Conservation (phyloP, 495 filamentous ascomycete species). For the Trichoderma orchidacearum region DNA sequence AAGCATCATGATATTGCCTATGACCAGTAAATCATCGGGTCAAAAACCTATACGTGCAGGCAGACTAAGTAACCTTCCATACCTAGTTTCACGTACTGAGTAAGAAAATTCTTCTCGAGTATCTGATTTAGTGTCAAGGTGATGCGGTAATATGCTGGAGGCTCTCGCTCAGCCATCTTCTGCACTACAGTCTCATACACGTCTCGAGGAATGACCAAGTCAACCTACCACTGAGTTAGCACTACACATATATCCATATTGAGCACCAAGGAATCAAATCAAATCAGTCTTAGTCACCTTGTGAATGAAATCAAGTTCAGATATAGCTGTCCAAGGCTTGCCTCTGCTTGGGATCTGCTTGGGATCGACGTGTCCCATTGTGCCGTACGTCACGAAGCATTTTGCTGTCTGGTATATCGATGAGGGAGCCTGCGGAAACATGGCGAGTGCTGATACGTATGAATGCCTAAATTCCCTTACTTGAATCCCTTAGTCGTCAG, state of each 20-base stretch:
- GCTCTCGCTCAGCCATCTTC: constrained; percentile 30
- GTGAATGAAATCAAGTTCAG: neutral
- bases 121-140: constrained; percentile 61
- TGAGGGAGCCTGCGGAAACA: neutral
- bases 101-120: constrained; percentile 70
- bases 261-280: too few species aligned
- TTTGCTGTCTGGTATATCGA: constrained; percentile 50
- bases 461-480: too few species aligned
- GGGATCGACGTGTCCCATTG: constrained; percentile 51
- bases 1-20: constrained; percentile 82
- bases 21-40: neutral
- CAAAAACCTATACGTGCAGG: too few species aligned
- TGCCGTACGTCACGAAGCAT: constrained; percentile 56
- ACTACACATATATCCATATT: neutral
- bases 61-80: too few species aligned
- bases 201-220: constrained; percentile 62
- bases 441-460: neutral
- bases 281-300: neutral
- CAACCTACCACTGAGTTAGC: constrained; percentile 35
- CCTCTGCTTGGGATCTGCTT: constrained; percentile 58
- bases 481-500: too few species aligned
- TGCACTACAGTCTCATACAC: constrained; percentile 41
- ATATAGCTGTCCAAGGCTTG: constrained; percentile 57
- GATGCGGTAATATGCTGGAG: constrained; percentile 50
- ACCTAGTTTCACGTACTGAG: constrained; percentile 78